A percentile compares a stretch with the other conserved stretches of the same genome.
Conservation (phyloP, 2,329 filamentous ascomycete genomes). For the Periconia macrospinosa region DNA sequence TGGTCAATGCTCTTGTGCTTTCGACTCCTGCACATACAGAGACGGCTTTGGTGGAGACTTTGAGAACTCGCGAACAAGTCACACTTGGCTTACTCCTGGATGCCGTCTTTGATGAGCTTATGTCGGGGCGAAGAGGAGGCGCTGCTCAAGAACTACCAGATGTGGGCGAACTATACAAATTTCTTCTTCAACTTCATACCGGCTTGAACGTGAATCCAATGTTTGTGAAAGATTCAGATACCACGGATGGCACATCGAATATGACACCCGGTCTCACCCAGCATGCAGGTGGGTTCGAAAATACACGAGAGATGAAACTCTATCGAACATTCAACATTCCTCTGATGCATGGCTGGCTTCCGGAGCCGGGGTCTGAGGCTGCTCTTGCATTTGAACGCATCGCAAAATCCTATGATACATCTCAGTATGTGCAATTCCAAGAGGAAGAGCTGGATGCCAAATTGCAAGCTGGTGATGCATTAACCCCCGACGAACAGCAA, state of each 20-base stretch:
- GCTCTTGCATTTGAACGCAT: slow-evolving; percentile 72
- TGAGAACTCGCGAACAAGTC: slow-evolving; percentile 82
- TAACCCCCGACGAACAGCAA: slow-evolving; percentile 74
- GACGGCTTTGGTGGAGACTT: slow-evolving; percentile 74
- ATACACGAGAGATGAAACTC: slow-evolving; percentile 84
- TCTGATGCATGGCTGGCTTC: slow-evolving; percentile 91
- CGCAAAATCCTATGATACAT: slow-evolving; percentile 86
- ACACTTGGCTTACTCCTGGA: slow-evolving; percentile 84
- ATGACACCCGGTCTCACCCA: slow-evolving; percentile 45
- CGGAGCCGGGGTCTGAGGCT: slow-evolving; percentile 65
- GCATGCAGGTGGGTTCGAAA: slow-evolving; percentile 75
- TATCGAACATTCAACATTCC: slow-evolving; percentile 89
- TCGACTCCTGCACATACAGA: slow-evolving; percentile 70
- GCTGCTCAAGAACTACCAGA: slow-evolving; percentile 73
- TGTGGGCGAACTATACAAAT: slow-evolving; percentile 82
- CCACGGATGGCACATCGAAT: slow-evolving; percentile 34
- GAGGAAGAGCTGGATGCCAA: slow-evolving; percentile 88
- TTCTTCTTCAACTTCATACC: slow-evolving; percentile 85
- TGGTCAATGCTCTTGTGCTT: slow-evolving; percentile 89
- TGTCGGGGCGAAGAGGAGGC: slow-evolving; percentile 71
- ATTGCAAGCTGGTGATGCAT: slow-evolving; percentile 60
- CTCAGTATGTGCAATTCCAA: slow-evolving; percentile 82
- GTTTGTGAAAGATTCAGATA: slow-evolving; percentile 64
- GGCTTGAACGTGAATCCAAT: slow-evolving; percentile 98
- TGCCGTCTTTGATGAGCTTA: slow-evolving; percentile 89